These are phyloP conservation scores for Corylus heterophylla DNA, from an alignment of 306 rosid species.

Conservation along the genomic window DNA sequence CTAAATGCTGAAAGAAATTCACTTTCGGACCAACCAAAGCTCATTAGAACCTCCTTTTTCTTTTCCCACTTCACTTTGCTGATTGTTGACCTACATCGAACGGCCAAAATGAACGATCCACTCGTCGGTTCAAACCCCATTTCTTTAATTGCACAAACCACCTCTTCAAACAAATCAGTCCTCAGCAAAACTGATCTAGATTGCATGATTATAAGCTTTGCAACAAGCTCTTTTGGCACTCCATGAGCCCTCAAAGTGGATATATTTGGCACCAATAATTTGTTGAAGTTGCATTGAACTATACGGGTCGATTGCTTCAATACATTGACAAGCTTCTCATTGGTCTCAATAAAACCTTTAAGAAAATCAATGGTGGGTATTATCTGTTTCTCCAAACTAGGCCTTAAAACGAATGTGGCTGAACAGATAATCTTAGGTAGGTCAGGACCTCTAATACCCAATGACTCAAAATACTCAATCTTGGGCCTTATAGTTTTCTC, in stretches of 20 bases:
- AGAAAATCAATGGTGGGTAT: neutral
- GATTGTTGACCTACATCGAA: neutral
- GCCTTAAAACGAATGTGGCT: neutral
- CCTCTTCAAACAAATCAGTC: neutral
- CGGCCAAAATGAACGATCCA: neutral
- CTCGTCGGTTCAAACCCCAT: neutral
- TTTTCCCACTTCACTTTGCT: slow-evolving; percentile 7
- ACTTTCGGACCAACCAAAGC: neutral
- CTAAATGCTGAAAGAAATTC: neutral
- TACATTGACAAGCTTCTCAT: neutral
- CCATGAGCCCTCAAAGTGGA: slow-evolving; percentile 2
- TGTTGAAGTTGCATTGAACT: neutral
- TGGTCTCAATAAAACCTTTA: neutral
- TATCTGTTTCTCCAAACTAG: neutral
- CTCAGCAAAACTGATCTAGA: neutral
- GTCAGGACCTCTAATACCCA: slow-evolving; percentile 6
- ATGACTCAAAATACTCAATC: neutral
- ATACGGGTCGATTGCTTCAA: neutral
- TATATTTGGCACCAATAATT: neutral
- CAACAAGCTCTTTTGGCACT: neutral
- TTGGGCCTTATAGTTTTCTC: slow-evolving; percentile 1
- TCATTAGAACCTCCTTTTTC: neutral
- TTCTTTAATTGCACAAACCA: neutral
- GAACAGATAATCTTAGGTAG: neutral
- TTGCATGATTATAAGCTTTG: neutral